Conservation (phyloP, 352 stramenopile species). For the Phytophthora cryptogea region DNA sequence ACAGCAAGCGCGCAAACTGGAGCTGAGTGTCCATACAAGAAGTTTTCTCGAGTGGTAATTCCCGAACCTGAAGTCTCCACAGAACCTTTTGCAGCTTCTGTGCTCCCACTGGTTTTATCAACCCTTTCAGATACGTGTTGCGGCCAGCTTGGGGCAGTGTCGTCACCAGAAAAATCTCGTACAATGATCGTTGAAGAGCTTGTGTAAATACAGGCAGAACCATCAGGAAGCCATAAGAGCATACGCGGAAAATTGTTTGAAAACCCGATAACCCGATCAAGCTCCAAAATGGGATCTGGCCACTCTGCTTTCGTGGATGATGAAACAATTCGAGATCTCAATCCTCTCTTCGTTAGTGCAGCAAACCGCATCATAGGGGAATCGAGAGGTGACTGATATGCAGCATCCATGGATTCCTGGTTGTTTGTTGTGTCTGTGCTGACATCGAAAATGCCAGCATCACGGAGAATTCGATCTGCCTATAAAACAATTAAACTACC, state of each 20-base stretch:
- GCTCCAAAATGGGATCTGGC: constrained; percentile 67
- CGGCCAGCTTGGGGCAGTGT: not conserved
- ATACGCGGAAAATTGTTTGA: constrained; percentile 49
- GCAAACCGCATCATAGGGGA: constrained; percentile 12
- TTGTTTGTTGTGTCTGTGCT: constrained; percentile 11
- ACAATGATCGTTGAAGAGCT: constrained; percentile 71
- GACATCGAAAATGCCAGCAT: constrained; percentile 40
- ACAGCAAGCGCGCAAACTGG: constrained; percentile 46
- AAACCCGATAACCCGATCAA: constrained; percentile 67
- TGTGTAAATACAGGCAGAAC: constrained; percentile 58
- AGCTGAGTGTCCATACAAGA: constrained; percentile 47
- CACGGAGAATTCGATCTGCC: constrained; percentile 53
- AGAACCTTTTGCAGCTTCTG: constrained; percentile 26
- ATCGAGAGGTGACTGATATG: constrained; percentile 15
- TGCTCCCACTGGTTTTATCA: constrained; percentile 8
- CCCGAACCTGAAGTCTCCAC: constrained; percentile 6
- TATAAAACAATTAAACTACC: constrained; percentile 7
- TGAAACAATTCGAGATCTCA: constrained; percentile 20
- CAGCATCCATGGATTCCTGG: constrained; percentile 6
- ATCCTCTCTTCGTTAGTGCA: constrained; percentile 14
- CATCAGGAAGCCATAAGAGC: constrained; percentile 55
- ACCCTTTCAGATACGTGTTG: not conserved
- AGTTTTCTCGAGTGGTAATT: constrained; percentile 31
- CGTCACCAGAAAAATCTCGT: constrained; percentile 35
- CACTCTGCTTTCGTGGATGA: constrained; percentile 50